A percentile compares a stretch with the other conserved stretches of the same genome.
These are phyloP conservation scores for Fraxinus platypoda DNA, from an alignment of 305 asterid species.

Conservation along the genomic window DNA sequence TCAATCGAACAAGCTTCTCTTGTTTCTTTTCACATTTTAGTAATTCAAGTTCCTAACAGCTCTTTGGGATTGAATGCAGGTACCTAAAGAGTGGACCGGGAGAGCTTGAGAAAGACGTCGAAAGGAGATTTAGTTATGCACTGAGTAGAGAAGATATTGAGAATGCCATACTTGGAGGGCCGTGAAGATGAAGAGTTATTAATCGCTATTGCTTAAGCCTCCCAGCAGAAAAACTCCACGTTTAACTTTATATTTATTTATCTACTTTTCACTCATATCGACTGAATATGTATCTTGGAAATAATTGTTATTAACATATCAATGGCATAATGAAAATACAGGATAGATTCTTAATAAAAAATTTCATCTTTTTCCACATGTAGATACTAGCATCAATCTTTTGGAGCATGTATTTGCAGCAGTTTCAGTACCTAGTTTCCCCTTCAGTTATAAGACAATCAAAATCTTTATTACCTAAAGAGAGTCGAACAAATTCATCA, in stretches of 20 bases:
- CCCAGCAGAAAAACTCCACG: neutral
- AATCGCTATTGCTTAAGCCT: neutral
- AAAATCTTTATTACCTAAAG: too few species aligned
- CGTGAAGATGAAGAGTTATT: slow-evolving; percentile 35
- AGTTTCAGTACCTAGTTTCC: too few species aligned
- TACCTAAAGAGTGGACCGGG: slow-evolving; percentile 83
- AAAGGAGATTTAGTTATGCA: slow-evolving; percentile 93
- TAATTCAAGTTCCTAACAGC: neutral
- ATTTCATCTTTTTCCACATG: too few species aligned
- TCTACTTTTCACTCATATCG: neutral
- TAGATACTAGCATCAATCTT: too few species aligned
- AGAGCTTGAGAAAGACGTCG: slow-evolving; percentile 77
- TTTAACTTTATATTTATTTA: neutral
- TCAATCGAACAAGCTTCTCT: neutral
- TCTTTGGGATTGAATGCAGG: slow-evolving; percentile 40
- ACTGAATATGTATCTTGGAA: neutral
- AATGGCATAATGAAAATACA: too few species aligned
- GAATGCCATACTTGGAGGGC: slow-evolving; percentile 97
- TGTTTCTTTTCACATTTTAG: neutral
- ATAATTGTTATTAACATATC: neutral
- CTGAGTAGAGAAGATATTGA: slow-evolving; percentile 95
- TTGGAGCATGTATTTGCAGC: too few species aligned
- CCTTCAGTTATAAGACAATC: too few species aligned
- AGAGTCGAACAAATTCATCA: too few species aligned
- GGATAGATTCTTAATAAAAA: too few species aligned